Conservation (phyloP, 2,329 filamentous ascomycete species). For the Aureobasidium sp. region DNA sequence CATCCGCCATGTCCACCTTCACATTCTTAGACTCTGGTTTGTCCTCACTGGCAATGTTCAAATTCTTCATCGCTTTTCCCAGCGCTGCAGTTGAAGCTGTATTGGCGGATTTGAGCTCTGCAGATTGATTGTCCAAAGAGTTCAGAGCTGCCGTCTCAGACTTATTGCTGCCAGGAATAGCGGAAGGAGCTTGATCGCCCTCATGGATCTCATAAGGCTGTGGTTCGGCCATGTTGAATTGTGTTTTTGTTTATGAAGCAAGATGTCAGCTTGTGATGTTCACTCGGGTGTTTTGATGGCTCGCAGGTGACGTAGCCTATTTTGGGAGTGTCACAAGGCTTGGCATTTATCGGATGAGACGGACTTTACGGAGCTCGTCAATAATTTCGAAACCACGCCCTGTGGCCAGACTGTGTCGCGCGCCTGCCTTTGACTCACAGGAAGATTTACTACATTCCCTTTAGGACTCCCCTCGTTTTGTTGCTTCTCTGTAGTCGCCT, state of each 20-base stretch:
- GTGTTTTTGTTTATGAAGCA: background rate
- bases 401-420: background rate
- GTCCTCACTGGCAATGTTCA: constrained; percentile 32
- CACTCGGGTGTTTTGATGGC: constrained; percentile 1
- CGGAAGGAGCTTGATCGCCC: constrained; percentile 53
- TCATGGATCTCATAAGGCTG: constrained; percentile 54
- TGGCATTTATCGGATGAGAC: background rate
- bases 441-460: background rate
- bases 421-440: constrained; percentile 9
- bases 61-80: constrained; percentile 62
- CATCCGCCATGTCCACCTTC: constrained; percentile 68
- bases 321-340: background rate
- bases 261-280: background rate
- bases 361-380: background rate
- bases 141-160: constrained; percentile 69
- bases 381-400: constrained; percentile 12
- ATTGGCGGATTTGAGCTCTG: constrained; percentile 42
- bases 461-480: background rate
- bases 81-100: constrained; percentile 64
- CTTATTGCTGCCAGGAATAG: constrained; percentile 55
- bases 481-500: background rate
- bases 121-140: constrained; percentile 50
- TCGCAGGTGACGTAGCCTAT: background rate
- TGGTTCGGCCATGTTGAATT: constrained; percentile 51
- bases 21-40: constrained; percentile 36